These are phyloP conservation scores for Metschnikowia noctiluminum DNA, from an alignment of 805 yeast species.

Conservation along the genomic window DNA sequence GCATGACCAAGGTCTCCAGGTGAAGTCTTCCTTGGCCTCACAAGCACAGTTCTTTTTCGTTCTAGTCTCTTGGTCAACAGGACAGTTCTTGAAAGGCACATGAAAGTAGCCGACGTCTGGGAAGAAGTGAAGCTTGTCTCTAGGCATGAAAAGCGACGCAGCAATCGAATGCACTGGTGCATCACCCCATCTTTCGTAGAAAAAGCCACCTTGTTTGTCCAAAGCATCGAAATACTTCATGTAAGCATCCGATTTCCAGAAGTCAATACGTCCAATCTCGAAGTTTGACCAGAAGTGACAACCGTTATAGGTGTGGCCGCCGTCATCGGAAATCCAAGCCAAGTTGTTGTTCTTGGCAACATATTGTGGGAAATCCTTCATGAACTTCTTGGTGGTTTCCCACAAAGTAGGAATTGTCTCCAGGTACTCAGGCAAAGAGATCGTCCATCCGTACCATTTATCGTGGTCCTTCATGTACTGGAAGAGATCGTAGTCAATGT, in stretches of 20 bases:
- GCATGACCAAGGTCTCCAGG: conserved; percentile 75
- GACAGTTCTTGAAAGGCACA: conserved; percentile 79
- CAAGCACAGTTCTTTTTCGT: conserved; percentile 65
- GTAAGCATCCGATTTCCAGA: conserved; percentile 76
- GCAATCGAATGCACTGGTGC: conserved; percentile 92
- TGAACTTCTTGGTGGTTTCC: conserved; percentile 69
- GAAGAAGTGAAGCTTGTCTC: conserved; percentile 70
- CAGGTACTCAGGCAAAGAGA: conserved; percentile 75
- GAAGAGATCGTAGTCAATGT: conserved; percentile 84
- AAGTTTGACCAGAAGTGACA: conserved; percentile 94
- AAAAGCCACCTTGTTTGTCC: conserved; percentile 86
- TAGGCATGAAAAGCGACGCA: conserved; percentile 71
- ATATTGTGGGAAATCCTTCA: conserved; percentile 56
- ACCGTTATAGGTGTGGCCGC: conserved; percentile 67
- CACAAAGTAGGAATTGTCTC: conserved; percentile 86
- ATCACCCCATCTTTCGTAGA: conserved; percentile 93
- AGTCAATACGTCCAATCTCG: conserved; percentile 69
- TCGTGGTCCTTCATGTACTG: conserved; percentile 68
- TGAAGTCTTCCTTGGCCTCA: conserved; percentile 67
- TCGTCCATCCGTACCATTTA: conserved; percentile 85
- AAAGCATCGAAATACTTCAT: conserved; percentile 65
- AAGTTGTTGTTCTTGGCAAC: conserved; percentile 62
- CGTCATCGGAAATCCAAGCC: conserved; percentile 67
- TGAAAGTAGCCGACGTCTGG: conserved; percentile 84
- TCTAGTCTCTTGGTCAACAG: conserved; percentile 61